Evolutionary conservation across 192 early-diverging fungal genomes (phyloP), one percentile per base, ranked within the genome.

Genomic region (Coemansia javaensis): DNA sequence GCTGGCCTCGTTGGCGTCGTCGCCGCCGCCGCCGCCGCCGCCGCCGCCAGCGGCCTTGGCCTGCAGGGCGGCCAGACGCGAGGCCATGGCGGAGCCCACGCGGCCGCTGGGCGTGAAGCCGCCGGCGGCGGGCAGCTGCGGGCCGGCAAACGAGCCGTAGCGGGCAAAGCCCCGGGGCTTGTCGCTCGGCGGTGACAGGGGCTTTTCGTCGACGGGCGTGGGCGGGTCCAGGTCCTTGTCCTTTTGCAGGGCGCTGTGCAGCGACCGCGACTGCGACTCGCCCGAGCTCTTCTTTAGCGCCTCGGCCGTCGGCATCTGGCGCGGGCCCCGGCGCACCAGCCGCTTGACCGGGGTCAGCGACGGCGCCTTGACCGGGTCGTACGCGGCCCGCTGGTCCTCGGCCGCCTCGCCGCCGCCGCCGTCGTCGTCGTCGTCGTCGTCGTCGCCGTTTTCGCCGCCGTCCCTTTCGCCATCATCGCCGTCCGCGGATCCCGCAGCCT

Each of bases 261-360:
- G 63, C n/a, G 50, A 44, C 50, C 63, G 57, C n/a, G 70, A 51
- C 42, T 66, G 70, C 37, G 63, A 66, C 28, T 74, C 70, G 43
- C 56, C 50, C 0, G 63, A 57, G 33, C 42, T 32, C 38, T 54
- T 61, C 50, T 66, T 66, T 36, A 74, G 50, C 1, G 46, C 70
- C 34, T 74, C 70, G 21, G 64, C 37, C 1, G 70, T 66, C 21
- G 70, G 70, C 70, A 66, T 66, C 43, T 74, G 63, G 17, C 70
- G 63, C 12, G 63, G 63, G 3, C 55, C 70, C 8, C 70, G 58
- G 10, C 70, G 63, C 40, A 74, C 59, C 34, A 74, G 50, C 7
- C 64, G 57, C 47, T 63, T 66, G 31, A 57, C 70, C n/a, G 47
- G 50, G 2, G 63, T 12, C 28, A 74, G 50, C 7, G 70, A 51